Conservation (phyloP, 768 basidiomycete species). For the Boletus rex-veris region DNA sequence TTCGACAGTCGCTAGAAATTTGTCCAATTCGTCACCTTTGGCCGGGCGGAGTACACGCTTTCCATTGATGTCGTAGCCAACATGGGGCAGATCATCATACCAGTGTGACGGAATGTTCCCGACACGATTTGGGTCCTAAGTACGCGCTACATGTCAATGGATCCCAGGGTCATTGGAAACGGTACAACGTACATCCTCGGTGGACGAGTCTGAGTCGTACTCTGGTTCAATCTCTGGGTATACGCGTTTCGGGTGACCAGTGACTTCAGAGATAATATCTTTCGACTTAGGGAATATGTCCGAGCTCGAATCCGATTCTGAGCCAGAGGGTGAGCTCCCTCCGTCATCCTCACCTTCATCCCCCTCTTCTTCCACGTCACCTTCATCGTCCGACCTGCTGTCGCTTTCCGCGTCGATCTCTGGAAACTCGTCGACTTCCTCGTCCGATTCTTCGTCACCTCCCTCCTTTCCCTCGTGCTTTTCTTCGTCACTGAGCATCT, state of each 20-base stretch:
- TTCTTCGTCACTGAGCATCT: constrained; percentile 77
- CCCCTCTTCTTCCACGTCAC: constrained; percentile 34
- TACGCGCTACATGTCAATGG: constrained; percentile 8
- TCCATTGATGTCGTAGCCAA: constrained; percentile 95
- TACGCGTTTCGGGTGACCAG: constrained; percentile 77
- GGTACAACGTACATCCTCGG: constrained; percentile 70
- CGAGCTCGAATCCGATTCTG: constrained; percentile 36
- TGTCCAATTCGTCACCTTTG: constrained; percentile 94
- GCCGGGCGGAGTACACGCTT: constrained; percentile 93
- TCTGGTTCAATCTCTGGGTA: constrained; percentile 89
- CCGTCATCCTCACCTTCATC: constrained; percentile 35
- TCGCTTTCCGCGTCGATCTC: constrained; percentile 57
- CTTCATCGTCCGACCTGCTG: constrained; percentile 28
- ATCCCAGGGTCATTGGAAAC: background rate
- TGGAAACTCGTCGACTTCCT: constrained; percentile 71
- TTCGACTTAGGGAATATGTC: constrained; percentile 62
- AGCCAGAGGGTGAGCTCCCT: constrained; percentile 34
- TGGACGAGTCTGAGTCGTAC: constrained; percentile 89
- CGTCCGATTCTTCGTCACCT: constrained; percentile 43
- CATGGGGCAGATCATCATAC: constrained; percentile 99
- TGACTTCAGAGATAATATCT: constrained; percentile 72
- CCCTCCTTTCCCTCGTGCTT: constrained; percentile 34
- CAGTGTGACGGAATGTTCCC: constrained; percentile 96
- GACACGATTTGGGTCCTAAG: constrained; percentile 88
- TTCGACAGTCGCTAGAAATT: constrained; percentile 90